Conservation (phyloP, 768 basidiomycete species). For the Mycena filopes region DNA sequence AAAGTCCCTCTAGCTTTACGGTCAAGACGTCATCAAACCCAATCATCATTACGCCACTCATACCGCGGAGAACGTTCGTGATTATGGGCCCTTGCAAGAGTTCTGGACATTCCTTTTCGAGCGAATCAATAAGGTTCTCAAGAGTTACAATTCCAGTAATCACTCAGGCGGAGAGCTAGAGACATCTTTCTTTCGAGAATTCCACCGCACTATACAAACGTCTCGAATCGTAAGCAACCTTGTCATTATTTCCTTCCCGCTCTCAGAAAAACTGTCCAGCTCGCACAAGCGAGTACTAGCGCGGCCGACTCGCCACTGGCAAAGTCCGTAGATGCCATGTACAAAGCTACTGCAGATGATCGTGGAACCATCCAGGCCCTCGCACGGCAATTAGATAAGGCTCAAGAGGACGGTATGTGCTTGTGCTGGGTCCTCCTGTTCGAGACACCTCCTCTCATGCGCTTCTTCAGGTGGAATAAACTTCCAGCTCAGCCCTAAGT, state of each 20-base stretch:
- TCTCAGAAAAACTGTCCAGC: too few relatives aligned
- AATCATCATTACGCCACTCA: constrained; percentile 52
- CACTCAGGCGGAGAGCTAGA: neutral
- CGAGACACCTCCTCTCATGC: neutral
- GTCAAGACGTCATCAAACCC: constrained; percentile 41
- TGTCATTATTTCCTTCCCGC: neutral
- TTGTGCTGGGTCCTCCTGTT: neutral
- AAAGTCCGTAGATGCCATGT: neutral
- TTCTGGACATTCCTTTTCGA: constrained; percentile 3
- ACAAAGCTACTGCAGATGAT: neutral
- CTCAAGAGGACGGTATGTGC: neutral
- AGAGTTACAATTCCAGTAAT: neutral
- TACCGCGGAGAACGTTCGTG: constrained; percentile 32
- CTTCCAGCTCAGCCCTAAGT: neutral
- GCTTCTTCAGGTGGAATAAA: neutral
- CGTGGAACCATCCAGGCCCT: neutral
- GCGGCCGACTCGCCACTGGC: neutral
- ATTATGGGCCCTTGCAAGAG: neutral
- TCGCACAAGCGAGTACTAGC: neutral
- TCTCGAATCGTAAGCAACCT: neutral
- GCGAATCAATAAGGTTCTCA: too few relatives aligned
- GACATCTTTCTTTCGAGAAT: neutral
- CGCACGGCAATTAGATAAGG: neutral
- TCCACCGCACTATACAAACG: neutral
- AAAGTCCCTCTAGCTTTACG: constrained; percentile 40